Conservation (phyloP, 371 early-diverging fungal species). For the Catenaria anguillulae region DNA sequence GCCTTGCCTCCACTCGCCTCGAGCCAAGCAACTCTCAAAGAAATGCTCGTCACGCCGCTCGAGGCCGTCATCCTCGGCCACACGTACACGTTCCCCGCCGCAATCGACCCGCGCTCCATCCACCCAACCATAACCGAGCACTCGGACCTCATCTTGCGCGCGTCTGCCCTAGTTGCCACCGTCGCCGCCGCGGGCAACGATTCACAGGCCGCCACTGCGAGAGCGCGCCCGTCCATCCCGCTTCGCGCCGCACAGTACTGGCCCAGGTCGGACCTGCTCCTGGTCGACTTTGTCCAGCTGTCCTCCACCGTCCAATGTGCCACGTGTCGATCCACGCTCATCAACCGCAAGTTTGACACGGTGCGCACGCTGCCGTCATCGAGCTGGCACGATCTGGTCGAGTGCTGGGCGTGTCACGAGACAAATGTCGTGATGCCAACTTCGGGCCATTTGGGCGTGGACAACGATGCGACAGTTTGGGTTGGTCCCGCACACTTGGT, state of each 20-base stretch:
- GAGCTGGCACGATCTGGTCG: constrained; percentile 1
- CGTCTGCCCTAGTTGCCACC: too few relatives aligned
- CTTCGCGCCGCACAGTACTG: background rate
- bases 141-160: too few relatives aligned
- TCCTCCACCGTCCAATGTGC: background rate
- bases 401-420: constrained; percentile 7
- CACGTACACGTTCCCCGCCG: too few relatives aligned
- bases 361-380: background rate
- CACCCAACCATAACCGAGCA: too few relatives aligned
- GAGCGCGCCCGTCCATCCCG: background rate
- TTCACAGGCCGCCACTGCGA: too few relatives aligned
- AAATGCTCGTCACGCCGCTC: too few relatives aligned
- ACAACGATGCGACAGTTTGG: background rate
- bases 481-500: background rate
- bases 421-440: background rate
- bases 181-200: too few relatives aligned
- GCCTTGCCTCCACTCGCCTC: too few relatives aligned
- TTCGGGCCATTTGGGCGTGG: background rate
- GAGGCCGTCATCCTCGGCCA: too few relatives aligned
- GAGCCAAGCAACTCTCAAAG: too few relatives aligned
- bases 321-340: background rate
- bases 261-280: background rate
- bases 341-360: background rate
- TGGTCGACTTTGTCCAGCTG: background rate
- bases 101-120: too few relatives aligned